These are phyloP conservation scores for Neofusicoccum umdonicola DNA, from an alignment of 2,329 filamentous ascomycete genomes.

Conservation along the genomic window DNA sequence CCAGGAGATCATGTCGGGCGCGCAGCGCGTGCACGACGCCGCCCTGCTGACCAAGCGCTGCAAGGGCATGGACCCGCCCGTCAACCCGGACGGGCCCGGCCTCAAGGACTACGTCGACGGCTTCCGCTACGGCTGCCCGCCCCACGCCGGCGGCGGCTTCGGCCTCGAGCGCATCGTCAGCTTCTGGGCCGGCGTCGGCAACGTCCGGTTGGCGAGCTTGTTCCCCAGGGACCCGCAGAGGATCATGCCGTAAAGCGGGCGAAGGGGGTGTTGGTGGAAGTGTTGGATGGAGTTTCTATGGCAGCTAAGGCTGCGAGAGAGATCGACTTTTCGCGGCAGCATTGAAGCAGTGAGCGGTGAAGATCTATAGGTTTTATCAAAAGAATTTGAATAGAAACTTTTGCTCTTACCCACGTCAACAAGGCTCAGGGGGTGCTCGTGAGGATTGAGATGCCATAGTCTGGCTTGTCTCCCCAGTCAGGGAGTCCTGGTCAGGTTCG, in stretches of 20 bases:
- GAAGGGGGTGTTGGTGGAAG: background rate
- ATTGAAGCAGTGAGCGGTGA: too few relatives aligned
- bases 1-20: constrained; percentile 66
- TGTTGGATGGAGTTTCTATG: too few relatives aligned
- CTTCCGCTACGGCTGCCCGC: constrained; percentile 63
- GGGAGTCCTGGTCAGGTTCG: too few relatives aligned
- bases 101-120: constrained; percentile 63
- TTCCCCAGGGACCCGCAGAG: constrained; percentile 65
- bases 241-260: constrained; percentile 40
- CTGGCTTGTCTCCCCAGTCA: too few relatives aligned
- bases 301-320: too few relatives aligned
- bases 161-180: constrained; percentile 66
- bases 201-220: constrained; percentile 60
- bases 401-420: too few relatives aligned
- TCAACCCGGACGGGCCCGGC: constrained; percentile 58
- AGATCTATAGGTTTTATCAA: too few relatives aligned
- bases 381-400: too few relatives aligned
- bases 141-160: constrained; percentile 64
- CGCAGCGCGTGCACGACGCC: constrained; percentile 65
- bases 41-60: constrained; percentile 58
- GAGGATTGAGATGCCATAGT: too few relatives aligned
- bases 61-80: constrained; percentile 54
- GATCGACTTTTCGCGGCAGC: too few relatives aligned
- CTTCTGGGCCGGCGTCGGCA: constrained; percentile 64
- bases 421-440: too few relatives aligned